phyloP scores from a whole-genome alignment of 352 stramenopile genomes.

The Pythium myriotylum region DNA sequence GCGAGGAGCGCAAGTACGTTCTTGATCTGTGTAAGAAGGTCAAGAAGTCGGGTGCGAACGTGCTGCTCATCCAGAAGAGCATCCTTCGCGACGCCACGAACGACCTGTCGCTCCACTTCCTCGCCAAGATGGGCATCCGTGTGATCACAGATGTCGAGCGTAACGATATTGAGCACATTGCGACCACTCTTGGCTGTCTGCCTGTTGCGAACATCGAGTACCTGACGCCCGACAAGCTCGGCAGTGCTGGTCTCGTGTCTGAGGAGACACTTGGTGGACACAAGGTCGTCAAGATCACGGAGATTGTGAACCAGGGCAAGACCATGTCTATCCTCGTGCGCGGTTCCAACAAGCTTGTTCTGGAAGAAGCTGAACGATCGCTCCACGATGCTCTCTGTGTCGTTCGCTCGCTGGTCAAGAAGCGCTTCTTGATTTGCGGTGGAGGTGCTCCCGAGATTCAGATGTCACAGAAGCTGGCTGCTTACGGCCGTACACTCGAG shows the following conservation, averaged over 20 bases:
- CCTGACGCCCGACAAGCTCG: slow-evolving; percentile 97
- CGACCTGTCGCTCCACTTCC: slow-evolving; percentile 98
- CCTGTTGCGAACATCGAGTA: slow-evolving; percentile 99
- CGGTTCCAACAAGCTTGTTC: slow-evolving; percentile 98
- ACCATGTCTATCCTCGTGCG: slow-evolving; percentile 98
- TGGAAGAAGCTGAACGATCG: slow-evolving; percentile 98
- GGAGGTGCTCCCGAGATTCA: slow-evolving; percentile 98
- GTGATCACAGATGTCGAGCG: slow-evolving; percentile 99
- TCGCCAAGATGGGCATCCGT: slow-evolving; percentile 99
- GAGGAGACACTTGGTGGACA: slow-evolving; percentile 96
- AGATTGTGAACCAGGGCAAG: slow-evolving; percentile 94
- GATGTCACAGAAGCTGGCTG: slow-evolving; percentile 92
- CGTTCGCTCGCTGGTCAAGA: slow-evolving; percentile 98
- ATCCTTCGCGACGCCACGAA: slow-evolving; percentile 99
- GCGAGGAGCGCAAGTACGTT: slow-evolving; percentile 99
- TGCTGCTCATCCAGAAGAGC: slow-evolving; percentile 99
- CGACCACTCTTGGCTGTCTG: slow-evolving; percentile 94
- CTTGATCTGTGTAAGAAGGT: slow-evolving; percentile 97
- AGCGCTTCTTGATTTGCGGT: slow-evolving; percentile 97
- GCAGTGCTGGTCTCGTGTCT: slow-evolving; percentile 92
- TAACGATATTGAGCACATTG: slow-evolving; percentile 99
- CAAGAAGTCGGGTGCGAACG: slow-evolving; percentile 98
- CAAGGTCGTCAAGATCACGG: slow-evolving; percentile 99
- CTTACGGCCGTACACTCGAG: slow-evolving; percentile 92
- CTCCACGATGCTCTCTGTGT: slow-evolving; percentile 99